Percentiles rank a stretch among this genome's conserved stretches.
phyloP scores from a whole-genome alignment of 768 basidiomycete genomes.

The Rubroboletus satanas region DNA sequence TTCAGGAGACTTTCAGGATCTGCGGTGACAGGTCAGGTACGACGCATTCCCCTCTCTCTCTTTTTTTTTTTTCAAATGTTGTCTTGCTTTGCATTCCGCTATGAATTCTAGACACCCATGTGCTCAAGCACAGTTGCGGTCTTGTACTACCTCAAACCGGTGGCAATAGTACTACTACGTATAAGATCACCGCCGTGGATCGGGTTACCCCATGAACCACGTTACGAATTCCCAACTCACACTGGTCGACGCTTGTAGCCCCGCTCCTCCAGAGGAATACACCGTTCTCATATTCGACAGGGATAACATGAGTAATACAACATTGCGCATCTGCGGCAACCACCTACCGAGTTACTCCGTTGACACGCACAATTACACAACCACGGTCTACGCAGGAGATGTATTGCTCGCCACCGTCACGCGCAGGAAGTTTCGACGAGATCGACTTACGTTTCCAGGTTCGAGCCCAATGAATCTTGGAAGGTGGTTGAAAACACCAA shows the following conservation, averaged over 20 bases:
- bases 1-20: not conserved
- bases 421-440: conserved; percentile 8
- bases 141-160: not conserved
- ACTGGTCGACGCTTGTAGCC: conserved; percentile 1
- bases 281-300: conserved; percentile 8
- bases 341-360: conserved; percentile 10
- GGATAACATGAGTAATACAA: conserved; percentile 13
- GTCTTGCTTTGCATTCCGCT: not conserved
- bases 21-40: not conserved
- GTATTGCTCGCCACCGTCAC: conserved; percentile 10
- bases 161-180: not conserved
- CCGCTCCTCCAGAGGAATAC: not conserved
- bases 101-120: not conserved
- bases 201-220: not conserved
- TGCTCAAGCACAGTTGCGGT: not conserved
- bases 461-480: conserved; percentile 4
- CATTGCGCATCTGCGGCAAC: not conserved
- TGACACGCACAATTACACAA: not conserved
- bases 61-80: too few relatives aligned
- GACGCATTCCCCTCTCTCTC: not conserved
- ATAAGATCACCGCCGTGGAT: not conserved
- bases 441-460: conserved; percentile 16
- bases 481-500: conserved; percentile 12
- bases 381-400: conserved; percentile 4
- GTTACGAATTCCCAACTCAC: conserved; percentile 20